phyloP scores from a whole-genome alignment of 176 grass and related monocot genomes.

The Oryza glumipatula region DNA sequence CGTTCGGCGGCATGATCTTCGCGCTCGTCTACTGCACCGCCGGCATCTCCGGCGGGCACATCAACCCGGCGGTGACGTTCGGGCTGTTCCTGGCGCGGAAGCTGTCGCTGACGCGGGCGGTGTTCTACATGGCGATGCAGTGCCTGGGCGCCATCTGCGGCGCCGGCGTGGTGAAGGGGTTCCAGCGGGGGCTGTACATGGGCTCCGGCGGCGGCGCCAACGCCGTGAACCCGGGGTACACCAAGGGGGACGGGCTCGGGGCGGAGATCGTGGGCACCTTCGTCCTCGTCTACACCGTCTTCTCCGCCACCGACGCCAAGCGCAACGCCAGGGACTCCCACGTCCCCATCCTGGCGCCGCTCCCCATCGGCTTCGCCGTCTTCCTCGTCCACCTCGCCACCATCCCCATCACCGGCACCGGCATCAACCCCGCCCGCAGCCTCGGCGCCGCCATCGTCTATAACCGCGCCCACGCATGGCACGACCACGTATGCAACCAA shows the following conservation, averaged over 20 bases:
- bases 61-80: slow-evolving; percentile 92
- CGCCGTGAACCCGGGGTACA: slow-evolving; percentile 55
- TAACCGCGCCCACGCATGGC: slow-evolving; percentile 70
- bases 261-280: slow-evolving; percentile 90
- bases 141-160: slow-evolving; percentile 86
- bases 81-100: slow-evolving; percentile 83
- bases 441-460: slow-evolving; percentile 89
- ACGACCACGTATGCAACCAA: slow-evolving; percentile 55
- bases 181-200: slow-evolving; percentile 58
- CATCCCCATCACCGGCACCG: slow-evolving; percentile 91
- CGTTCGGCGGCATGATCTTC: slow-evolving; percentile 96
- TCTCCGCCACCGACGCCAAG: slow-evolving; percentile 91
- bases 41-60: slow-evolving; percentile 95
- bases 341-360: slow-evolving; percentile 79
- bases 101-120: slow-evolving; percentile 60
- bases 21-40: slow-evolving; percentile 95
- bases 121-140: slow-evolving; percentile 92
- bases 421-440: slow-evolving; percentile 85
- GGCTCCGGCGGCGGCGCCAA: slow-evolving; percentile 72
- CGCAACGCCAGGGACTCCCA: slow-evolving; percentile 84
- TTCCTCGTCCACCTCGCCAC: slow-evolving; percentile 95
- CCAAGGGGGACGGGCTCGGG: slow-evolving; percentile 70
- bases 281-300: slow-evolving; percentile 83
- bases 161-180: slow-evolving; percentile 82
- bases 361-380: slow-evolving; percentile 88